Conservation (phyloP, 495 filamentous ascomycete genomes). For the Cercophora sp. region DNA sequence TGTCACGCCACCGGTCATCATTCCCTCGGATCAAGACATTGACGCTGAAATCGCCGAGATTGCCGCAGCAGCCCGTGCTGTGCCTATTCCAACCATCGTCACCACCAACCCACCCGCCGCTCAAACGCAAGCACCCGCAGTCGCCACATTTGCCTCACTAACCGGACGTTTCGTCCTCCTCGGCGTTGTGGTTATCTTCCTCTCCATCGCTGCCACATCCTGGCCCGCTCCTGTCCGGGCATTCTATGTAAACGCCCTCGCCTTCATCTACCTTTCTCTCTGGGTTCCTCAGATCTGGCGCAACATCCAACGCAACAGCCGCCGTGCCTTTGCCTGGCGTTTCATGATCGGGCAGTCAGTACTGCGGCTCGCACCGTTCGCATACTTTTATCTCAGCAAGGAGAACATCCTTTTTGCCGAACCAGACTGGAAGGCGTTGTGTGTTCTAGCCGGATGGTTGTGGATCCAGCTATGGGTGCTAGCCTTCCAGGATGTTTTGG, state of each 20-base stretch:
- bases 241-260: slow-evolving; percentile 63
- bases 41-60: slow-evolving; percentile 52
- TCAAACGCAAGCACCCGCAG: too few relatives aligned
- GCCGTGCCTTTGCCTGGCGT: slow-evolving; percentile 79
- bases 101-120: slow-evolving; percentile 33
- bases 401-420: slow-evolving; percentile 80
- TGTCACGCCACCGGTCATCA: slow-evolving; percentile 59
- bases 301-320: slow-evolving; percentile 86
- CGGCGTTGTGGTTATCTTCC: slow-evolving; percentile 64
- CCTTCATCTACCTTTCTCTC: slow-evolving; percentile 76
- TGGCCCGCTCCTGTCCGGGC: slow-evolving; percentile 68
- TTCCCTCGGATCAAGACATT: slow-evolving; percentile 81
- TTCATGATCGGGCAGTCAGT: slow-evolving; percentile 82
- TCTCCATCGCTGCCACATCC: slow-evolving; percentile 69
- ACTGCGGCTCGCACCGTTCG: slow-evolving; percentile 69
- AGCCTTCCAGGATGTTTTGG: slow-evolving; percentile 76
- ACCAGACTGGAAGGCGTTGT: slow-evolving; percentile 59
- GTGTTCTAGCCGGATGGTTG: slow-evolving; percentile 71
- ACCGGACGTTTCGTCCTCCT: slow-evolving; percentile 74
- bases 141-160: slow-evolving; percentile 61
- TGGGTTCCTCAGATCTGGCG: slow-evolving; percentile 90
- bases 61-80: slow-evolving; percentile 30
- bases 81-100: slow-evolving; percentile 13
- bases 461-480: slow-evolving; percentile 85
- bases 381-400: slow-evolving; percentile 71